Conservation (phyloP, 148 eudicot genomes). For the Bassia scoparia region DNA sequence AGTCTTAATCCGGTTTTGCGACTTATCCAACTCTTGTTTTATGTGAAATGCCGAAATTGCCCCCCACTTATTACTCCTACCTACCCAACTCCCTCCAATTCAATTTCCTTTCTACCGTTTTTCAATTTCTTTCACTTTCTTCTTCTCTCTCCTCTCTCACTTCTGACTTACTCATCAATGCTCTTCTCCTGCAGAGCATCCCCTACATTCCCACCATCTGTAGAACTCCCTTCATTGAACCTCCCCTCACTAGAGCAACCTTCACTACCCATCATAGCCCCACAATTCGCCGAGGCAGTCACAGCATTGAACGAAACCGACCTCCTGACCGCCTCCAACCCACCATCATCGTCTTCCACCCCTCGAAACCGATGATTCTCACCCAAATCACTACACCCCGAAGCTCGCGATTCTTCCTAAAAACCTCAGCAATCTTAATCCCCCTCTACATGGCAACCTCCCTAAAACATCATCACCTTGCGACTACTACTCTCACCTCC, state of each 20-base stretch:
- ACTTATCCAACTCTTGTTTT: too few species aligned
- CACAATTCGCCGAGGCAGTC: slow-evolving; percentile 27
- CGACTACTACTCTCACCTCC: slow-evolving; percentile 25
- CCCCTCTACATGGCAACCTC: slow-evolving; percentile 25
- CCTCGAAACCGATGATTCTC: slow-evolving; percentile 28
- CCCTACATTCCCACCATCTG: slow-evolving; percentile 4
- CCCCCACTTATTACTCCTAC: too few species aligned
- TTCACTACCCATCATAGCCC: slow-evolving; percentile 16
- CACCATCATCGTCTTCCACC: slow-evolving; percentile 25
- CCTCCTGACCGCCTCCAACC: slow-evolving; percentile 38
- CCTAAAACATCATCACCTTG: neutral
- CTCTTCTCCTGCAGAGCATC: slow-evolving; percentile 16
- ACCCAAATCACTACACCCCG: slow-evolving; percentile 53
- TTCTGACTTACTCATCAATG: too few species aligned
- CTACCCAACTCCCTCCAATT: too few species aligned
- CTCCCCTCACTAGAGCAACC: slow-evolving; percentile 1
- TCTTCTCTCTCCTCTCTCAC: too few species aligned
- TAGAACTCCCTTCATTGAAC: slow-evolving; percentile 18
- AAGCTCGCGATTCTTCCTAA: slow-evolving; percentile 25
- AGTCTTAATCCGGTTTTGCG: too few species aligned
- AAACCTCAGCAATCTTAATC: slow-evolving; percentile 17
- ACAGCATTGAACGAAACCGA: slow-evolving; percentile 50
- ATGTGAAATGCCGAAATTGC: too few species aligned
- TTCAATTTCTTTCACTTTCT: too few species aligned
- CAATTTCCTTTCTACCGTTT: too few species aligned